A percentile compares a stretch with the other conserved stretches of the same genome.
Evolutionary conservation across 768 basidiomycete species (phyloP).

Genomic region (Russula brevipes): DNA sequence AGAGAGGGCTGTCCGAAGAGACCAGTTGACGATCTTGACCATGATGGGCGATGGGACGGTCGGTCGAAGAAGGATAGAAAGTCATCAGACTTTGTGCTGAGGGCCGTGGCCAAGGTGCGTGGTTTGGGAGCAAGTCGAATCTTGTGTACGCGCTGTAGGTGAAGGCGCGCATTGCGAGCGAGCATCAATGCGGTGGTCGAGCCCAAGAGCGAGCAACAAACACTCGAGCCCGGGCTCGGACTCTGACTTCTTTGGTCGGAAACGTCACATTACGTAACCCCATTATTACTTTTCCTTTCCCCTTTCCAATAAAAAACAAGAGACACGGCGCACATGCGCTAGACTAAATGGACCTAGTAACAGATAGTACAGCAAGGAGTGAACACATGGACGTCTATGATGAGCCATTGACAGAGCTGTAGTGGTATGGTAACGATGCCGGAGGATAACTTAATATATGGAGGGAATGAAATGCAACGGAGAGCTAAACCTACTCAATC

Average conservation of each 20-base stretch:
- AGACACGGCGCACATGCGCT: not conserved
- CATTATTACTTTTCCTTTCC: not conserved
- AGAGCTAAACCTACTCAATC: conserved; percentile 18
- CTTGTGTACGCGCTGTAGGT: conserved; percentile 10
- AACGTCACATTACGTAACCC: too few relatives aligned
- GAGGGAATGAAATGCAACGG: conserved; percentile 16
- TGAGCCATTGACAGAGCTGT: conserved; percentile 12
- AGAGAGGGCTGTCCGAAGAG: conserved; percentile 80
- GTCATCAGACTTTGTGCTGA: conserved; percentile 43
- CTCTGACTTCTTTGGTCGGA: too few relatives aligned
- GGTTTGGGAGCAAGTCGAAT: not conserved
- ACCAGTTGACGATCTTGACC: conserved; percentile 57
- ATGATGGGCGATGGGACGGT: conserved; percentile 41
- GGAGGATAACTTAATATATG: conserved; percentile 20
- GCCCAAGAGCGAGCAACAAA: not conserved
- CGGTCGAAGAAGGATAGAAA: conserved; percentile 70
- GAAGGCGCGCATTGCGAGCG: conserved; percentile 23
- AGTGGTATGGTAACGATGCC: conserved; percentile 15
- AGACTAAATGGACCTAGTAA: not conserved
- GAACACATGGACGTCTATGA: conserved; percentile 13
- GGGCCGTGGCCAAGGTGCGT: conserved; percentile 26
- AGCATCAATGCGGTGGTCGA: conserved; percentile 21
- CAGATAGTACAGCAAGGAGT: conserved; percentile 11
- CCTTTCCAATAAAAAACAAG: not conserved
- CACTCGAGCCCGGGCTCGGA: too few relatives aligned